Base-by-base conservation (phyloP, 768 basidiomycete genomes). In the Lepiota subincarnata region DNA sequence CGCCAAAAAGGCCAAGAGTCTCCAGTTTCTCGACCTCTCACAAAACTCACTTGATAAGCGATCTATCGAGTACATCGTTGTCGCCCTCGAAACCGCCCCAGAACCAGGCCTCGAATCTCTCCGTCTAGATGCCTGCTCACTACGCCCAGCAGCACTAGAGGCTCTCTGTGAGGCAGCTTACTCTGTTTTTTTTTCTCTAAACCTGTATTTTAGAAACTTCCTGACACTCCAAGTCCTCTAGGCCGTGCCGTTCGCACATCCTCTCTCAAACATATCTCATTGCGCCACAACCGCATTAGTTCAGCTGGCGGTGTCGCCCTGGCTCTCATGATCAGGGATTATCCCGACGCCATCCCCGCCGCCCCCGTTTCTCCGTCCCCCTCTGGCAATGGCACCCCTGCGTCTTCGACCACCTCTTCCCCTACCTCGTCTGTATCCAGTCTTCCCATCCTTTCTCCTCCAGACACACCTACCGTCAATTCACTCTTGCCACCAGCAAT, bases 321-420 rank as follows among this genome's bases (percentile, higher is more conserved):
- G 11, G 94, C 96, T 0, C 78, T 97, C 48, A 95, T 99, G 92
- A 94, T 98, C 57, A 83, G 90, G 48, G 96, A 99, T 68, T 98
- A 98, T 64, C 91, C 92, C 3, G 92, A 97, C 59, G 77, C 86
- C 39, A 79, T 85, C 6, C 73, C 77, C 24, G 63, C 41, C 6
- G 63, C 41, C 6, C 63, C 69, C 6, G 47, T 69, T 26, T 66
- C 74, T 1, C 64, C 74, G 1, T 56, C 64, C 1, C 55, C 70
- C 10, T 64, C 68, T 13, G 61, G 53, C 39, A 58, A 60, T 16
- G 57, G 61, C 20, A 66, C 74, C 8, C 66, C 71, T 4, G 57
- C 66, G 11, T 72, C 72, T 2, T 73, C 73, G 13, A 48, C 62
- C 6, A 54, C 73, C n/a, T 68, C 72, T 0, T 73, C 74, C 6